Evolutionary conservation across 2,329 filamentous ascomycete species (phyloP), one percentile per base, ranked within the genome.

Genomic region (Keithomyces neogunnii): DNA sequence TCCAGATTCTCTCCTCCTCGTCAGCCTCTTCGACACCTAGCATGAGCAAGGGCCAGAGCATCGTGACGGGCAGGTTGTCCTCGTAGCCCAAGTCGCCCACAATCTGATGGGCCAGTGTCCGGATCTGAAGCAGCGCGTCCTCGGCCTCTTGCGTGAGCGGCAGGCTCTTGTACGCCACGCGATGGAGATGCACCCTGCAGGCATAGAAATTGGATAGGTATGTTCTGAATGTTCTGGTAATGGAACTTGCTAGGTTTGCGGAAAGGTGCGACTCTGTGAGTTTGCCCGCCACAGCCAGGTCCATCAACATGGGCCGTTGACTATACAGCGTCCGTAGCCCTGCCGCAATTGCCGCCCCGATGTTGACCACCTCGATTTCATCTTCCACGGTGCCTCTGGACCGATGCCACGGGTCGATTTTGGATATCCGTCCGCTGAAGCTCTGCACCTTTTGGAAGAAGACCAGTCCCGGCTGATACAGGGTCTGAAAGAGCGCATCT

Each of bases 361-460:
- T 69, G 33, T 72, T 71, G 76, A 81, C 80, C 1, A 80, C 76
- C 51, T 81, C 77, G 2, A 74, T 79, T 63, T 81, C 76, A 57
- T 81, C 78, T 47, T 78, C 71, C 8, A 81, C 77, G 0, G 76
- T 81, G 4, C 77, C 77, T 6, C 77, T 70, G 29, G 70, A 71
- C 9, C 77, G 72, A 59, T 81, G 77, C 74, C 76, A 80, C 1
- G 71, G 76, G 51, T 80, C 76, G 49, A 81, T 80, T 51, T 74
- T 72, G 5, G 77, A 76, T 46, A 81, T 79, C 4, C 75, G 69
- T 2, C 77, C 77, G 66, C 79, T 78, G 58, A 80, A 79, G 35
- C 73, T 76, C 58, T 78, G 77, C 0, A 80, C 75, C 53, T 79
- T 77, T 50, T 81, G 77, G 55, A 77, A 81, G 60, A 82, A 81